Evolutionary conservation across 1,139 yeast species (phyloP).

Genomic region (Candida buenavistaensis): DNA sequence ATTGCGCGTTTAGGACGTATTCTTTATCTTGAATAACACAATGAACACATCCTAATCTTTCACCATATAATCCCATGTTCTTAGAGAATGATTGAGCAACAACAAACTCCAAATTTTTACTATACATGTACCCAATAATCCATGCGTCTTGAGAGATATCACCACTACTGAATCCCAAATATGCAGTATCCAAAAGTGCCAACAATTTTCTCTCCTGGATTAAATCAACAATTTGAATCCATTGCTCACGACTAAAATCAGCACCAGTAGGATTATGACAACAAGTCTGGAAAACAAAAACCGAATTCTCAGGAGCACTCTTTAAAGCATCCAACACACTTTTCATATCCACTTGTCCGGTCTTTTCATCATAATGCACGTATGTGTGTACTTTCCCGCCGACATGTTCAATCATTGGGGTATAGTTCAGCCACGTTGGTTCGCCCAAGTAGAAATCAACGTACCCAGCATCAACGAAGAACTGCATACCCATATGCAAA

Average conservation of each 20-base stretch:
- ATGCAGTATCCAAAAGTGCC: slow-evolving; percentile 88
- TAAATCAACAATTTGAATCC: slow-evolving; percentile 69
- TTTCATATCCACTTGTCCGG: slow-evolving; percentile 32
- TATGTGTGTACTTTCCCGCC: slow-evolving; percentile 30
- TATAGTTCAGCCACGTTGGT: slow-evolving; percentile 46
- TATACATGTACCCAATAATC: slow-evolving; percentile 27
- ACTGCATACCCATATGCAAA: slow-evolving; percentile 36
- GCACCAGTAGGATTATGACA: slow-evolving; percentile 98
- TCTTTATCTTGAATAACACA: slow-evolving; percentile 29
- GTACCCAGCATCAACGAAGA: slow-evolving; percentile 31
- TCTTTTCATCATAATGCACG: slow-evolving; percentile 32
- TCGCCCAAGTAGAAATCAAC: slow-evolving; percentile 34
- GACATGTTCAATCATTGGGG: slow-evolving; percentile 32
- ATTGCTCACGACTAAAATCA: slow-evolving; percentile 79
- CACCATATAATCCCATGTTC: slow-evolving; percentile 48
- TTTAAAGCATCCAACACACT: slow-evolving; percentile 27
- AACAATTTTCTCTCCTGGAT: slow-evolving; percentile 56
- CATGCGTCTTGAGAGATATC: slow-evolving; percentile 32
- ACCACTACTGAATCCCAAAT: slow-evolving; percentile 85
- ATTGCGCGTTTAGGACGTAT: slow-evolving; percentile 21
- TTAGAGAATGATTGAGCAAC: slow-evolving; percentile 49
- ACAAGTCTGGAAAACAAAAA: slow-evolving; percentile 78
- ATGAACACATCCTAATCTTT: slow-evolving; percentile 45
- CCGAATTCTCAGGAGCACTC: slow-evolving; percentile 30
- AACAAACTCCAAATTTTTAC: slow-evolving; percentile 24